phyloP scores from a whole-genome alignment of 495 filamentous ascomycete species.

The Aspergillus taichungensis region DNA sequence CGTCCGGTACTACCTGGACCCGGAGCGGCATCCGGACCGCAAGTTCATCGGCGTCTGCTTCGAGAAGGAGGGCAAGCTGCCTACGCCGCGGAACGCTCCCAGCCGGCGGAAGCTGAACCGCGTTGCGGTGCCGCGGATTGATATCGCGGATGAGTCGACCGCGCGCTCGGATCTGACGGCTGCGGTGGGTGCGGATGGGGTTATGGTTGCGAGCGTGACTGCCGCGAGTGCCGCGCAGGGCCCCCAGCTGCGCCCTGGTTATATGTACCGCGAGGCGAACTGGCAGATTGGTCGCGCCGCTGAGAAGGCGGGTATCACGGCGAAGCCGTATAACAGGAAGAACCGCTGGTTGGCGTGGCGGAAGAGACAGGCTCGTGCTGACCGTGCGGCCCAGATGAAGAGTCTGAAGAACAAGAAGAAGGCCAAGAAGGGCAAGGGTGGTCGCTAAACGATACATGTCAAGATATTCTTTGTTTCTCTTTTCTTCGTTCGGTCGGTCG shows the following conservation, averaged over 20 bases:
- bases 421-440: constrained; percentile 36
- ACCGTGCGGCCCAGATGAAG: constrained; percentile 48
- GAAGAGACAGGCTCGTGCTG: constrained; percentile 44
- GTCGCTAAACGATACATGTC: constrained; percentile 14
- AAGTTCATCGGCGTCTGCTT: constrained; percentile 91
- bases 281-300: constrained; percentile 70
- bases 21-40: constrained; percentile 63
- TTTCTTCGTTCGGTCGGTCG: not conserved
- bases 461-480: not conserved
- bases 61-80: constrained; percentile 59
- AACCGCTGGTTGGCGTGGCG: constrained; percentile 58
- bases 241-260: constrained; percentile 53
- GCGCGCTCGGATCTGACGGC: constrained; percentile 29
- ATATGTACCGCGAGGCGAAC: constrained; percentile 77
- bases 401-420: constrained; percentile 47
- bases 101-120: constrained; percentile 61
- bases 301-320: constrained; percentile 48
- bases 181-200: constrained; percentile 19
- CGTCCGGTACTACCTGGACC: constrained; percentile 93
- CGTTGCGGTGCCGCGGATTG: constrained; percentile 40
- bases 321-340: constrained; percentile 41
- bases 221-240: constrained; percentile 29
- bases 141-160: constrained; percentile 14
- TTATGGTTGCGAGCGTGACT: constrained; percentile 25
- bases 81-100: constrained; percentile 58